Evolutionary conservation across 495 filamentous ascomycete species (phyloP).

Genomic region (Aspergillus heteromorphus): DNA sequence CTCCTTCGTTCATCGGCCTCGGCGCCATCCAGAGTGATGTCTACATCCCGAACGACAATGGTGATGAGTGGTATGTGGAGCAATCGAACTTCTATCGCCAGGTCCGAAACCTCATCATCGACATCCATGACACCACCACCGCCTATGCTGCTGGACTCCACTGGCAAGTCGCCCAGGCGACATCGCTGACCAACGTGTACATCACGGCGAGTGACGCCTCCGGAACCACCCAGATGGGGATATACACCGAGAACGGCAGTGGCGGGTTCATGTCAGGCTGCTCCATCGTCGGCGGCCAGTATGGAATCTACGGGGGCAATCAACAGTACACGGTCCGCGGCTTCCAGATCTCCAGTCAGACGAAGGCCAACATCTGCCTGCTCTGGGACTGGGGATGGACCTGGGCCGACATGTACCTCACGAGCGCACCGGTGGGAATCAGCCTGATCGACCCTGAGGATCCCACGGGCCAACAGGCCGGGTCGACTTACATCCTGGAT

Average conservation of each 20-base stretch:
- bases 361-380: not conserved
- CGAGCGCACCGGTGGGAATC: conserved; percentile 3
- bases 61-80: conserved; percentile 11
- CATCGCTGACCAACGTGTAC: conserved; percentile 5
- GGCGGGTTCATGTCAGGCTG: conserved; percentile 8
- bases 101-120: conserved; percentile 9
- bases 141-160: conserved; percentile 7
- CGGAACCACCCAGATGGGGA: not conserved
- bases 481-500: not conserved
- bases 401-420: conserved; percentile 4
- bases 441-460: not conserved
- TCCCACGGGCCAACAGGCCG: not conserved
- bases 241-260: conserved; percentile 8
- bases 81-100: conserved; percentile 6
- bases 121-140: not conserved
- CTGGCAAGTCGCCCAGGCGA: conserved; percentile 11
- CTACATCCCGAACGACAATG: conserved; percentile 1
- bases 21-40: conserved; percentile 5
- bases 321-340: not conserved
- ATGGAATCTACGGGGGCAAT: not conserved
- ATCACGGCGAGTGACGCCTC: not conserved
- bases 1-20: conserved; percentile 6
- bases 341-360: not conserved
- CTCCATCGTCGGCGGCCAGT: not conserved
- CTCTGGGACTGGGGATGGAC: conserved; percentile 13